phyloP scores from a whole-genome alignment of 1,284 basidiomycete species.

The Anthracocystis panici-leucophaei region DNA sequence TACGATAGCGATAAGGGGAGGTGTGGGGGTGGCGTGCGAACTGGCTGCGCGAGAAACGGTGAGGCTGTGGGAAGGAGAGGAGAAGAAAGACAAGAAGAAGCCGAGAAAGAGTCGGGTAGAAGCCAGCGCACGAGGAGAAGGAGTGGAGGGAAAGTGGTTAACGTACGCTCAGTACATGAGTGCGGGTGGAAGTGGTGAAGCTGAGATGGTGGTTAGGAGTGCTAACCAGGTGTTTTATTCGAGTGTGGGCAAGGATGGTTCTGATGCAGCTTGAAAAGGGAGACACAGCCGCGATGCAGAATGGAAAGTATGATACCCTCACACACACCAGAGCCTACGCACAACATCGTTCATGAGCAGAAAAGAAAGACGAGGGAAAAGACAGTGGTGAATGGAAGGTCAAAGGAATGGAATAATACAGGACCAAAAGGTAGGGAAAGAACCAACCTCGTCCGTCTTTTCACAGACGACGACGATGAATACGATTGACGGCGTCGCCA shows the following conservation, averaged over 20 bases:
- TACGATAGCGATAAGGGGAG: constrained; percentile 8
- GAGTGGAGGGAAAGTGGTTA: constrained; percentile 20
- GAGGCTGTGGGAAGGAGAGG: constrained; percentile 2
- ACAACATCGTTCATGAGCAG: too few species aligned
- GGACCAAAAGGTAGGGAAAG: too few species aligned
- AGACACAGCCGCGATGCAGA: background rate
- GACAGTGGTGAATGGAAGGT: too few species aligned
- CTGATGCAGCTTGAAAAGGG: background rate
- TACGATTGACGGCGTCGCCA: background rate
- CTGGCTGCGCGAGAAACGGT: constrained; percentile 2
- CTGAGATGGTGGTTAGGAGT: constrained; percentile 14
- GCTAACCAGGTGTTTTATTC: constrained; percentile 30
- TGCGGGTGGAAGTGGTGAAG: constrained; percentile 3
- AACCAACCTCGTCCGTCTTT: background rate
- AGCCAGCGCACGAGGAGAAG: background rate
- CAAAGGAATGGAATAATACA: too few species aligned
- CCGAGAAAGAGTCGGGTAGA: constrained; percentile 9
- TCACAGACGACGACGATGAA: background rate
- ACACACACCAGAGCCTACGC: too few species aligned
- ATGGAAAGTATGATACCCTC: background rate
- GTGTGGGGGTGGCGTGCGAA: constrained; percentile 18
- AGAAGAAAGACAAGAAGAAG: constrained; percentile 4
- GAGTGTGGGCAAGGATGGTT: background rate
- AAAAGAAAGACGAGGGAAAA: too few species aligned
- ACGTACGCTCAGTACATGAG: constrained; percentile 27